phyloP scores from a whole-genome alignment of 768 basidiomycete genomes.

The Suillus bovinus region DNA sequence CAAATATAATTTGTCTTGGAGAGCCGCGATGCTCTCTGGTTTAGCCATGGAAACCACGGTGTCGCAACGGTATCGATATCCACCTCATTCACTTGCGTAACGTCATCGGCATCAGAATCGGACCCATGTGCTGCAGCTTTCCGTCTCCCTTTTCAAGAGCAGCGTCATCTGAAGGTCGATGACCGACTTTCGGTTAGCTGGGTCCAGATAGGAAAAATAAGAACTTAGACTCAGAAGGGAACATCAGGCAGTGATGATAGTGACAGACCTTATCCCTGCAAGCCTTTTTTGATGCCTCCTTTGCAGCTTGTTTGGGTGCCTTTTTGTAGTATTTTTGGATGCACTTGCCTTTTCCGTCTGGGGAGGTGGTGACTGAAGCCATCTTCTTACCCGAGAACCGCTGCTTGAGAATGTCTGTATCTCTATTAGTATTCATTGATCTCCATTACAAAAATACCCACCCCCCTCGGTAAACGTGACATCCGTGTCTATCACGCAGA shows the following conservation, averaged over 20 bases:
- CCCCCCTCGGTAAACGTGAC: too few species aligned
- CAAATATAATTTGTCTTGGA: slow-evolving; percentile 75
- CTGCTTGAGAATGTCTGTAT: too few species aligned
- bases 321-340: too few species aligned
- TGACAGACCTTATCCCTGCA: slow-evolving; percentile 75
- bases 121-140: slow-evolving; percentile 38
- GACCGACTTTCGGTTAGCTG: slow-evolving; percentile 80
- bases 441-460: too few species aligned
- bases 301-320: slow-evolving; percentile 80
- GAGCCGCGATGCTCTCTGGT: slow-evolving; percentile 57
- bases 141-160: slow-evolving; percentile 47
- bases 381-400: too few species aligned
- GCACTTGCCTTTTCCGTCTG: too few species aligned
- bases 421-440: too few species aligned
- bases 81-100: slow-evolving; percentile 34
- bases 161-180: slow-evolving; percentile 70
- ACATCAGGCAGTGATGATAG: neutral
- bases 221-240: neutral
- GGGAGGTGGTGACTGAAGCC: too few species aligned
- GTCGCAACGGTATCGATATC: slow-evolving; percentile 25
- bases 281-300: slow-evolving; percentile 88
- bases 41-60: slow-evolving; percentile 62
- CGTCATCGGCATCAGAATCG: slow-evolving; percentile 29
- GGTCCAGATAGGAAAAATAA: slow-evolving; percentile 74
- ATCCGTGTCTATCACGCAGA: too few species aligned